These are phyloP conservation scores for Poronia punctata DNA, from an alignment of 495 filamentous ascomycete genomes.

Conservation along the genomic window DNA sequence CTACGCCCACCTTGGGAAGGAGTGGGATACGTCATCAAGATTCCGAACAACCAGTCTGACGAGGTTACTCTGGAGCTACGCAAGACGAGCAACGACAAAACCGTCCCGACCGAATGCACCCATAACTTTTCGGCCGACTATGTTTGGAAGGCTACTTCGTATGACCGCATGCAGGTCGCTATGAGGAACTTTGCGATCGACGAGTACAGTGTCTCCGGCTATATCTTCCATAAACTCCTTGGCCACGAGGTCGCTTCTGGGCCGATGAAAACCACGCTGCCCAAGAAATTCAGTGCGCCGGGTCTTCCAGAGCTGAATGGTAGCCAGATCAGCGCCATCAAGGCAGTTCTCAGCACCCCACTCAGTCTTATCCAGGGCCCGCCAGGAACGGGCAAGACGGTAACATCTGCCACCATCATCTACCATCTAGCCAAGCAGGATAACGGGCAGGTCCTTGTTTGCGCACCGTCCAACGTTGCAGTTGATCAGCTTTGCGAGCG, in stretches of 20 bases:
- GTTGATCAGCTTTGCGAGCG: conserved; percentile 98
- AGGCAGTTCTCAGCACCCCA: conserved; percentile 87
- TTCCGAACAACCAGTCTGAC: conserved; percentile 98
- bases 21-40: conserved; percentile 98
- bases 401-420: conserved; percentile 98
- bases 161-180: conserved; percentile 97
- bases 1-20: conserved; percentile 93
- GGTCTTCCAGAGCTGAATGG: conserved; percentile 92
- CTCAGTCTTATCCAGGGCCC: conserved; percentile 95
- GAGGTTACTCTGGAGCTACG: conserved; percentile 95
- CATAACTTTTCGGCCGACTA: conserved; percentile 98
- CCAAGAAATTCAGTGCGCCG: conserved; percentile 93
- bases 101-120: conserved; percentile 93
- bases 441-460: conserved; percentile 90
- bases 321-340: conserved; percentile 94
- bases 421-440: conserved; percentile 95
- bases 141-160: conserved; percentile 98
- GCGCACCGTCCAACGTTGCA: conserved; percentile 96
- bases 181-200: conserved; percentile 99
- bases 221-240: conserved; percentile 96
- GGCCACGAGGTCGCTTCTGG: conserved; percentile 94
- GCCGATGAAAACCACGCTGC: conserved; percentile 93
- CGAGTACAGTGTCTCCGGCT: conserved; percentile 96
- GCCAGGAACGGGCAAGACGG: conserved; percentile 95
- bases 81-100: conserved; percentile 68